Evolutionary conservation across 2,329 filamentous ascomycete genomes (phyloP).

Genomic region (Pseudogymnoascus sp.): DNA sequence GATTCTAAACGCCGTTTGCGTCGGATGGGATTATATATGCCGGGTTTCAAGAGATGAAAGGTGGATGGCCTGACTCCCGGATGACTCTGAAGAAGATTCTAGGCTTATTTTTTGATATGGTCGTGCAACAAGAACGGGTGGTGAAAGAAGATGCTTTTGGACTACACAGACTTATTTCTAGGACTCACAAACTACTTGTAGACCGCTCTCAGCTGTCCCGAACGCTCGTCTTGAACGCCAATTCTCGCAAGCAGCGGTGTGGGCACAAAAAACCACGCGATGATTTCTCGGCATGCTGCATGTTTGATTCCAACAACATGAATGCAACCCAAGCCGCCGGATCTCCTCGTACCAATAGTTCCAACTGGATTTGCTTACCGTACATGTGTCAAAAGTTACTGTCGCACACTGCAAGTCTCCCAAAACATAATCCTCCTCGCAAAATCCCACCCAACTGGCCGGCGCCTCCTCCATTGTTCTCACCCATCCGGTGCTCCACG

Average conservation of each 20-base stretch:
- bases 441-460: background rate
- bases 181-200: background rate
- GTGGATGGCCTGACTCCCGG: too few species aligned
- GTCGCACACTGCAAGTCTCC: background rate
- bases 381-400: background rate
- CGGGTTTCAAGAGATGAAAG: too few species aligned
- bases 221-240: background rate
- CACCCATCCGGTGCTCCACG: background rate
- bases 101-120: too few species aligned
- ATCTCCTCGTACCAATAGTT: background rate
- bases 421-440: background rate
- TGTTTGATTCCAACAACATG: background rate
- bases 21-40: too few species aligned
- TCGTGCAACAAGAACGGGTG: too few species aligned
- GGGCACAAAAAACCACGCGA: background rate
- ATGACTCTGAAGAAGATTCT: too few species aligned
- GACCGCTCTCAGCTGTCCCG: background rate
- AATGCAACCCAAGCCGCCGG: background rate
- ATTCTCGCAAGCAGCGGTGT: background rate
- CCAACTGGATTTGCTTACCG: background rate
- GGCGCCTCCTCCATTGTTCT: background rate
- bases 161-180: background rate
- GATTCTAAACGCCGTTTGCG: too few species aligned
- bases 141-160: background rate
- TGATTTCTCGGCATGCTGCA: background rate